Evolutionary conservation across 2,329 filamentous ascomycete species (phyloP), one percentile per base, ranked within the genome.

Genomic region (Diaporthe longicolla): DNA sequence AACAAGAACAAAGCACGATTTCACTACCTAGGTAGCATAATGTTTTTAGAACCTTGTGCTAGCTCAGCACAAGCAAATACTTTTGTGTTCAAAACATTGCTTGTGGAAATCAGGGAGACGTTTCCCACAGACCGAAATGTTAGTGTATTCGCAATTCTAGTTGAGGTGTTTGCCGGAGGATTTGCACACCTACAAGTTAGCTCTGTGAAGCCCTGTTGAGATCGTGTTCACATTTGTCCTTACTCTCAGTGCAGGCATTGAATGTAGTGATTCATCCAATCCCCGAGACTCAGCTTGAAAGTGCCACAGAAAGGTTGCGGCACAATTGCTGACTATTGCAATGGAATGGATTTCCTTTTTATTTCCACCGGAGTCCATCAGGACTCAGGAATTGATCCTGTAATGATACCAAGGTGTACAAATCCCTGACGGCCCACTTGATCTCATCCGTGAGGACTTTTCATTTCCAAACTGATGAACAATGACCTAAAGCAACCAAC

Each of bases 401-500:
- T 21, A 15, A 26, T 26, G 13, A 29, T 10, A 26, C 13, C n/a
- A 43, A 15, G 35, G n/a, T 13, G 11, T 40, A 7, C 21, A n/a
- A 45, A 10, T 6, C 19, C 17, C 29, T 48, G 9, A 2, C 15
- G 17, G 24, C 21, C 32, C 26, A 43, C 40, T 11, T 7, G 9
- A 52, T 26, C 37, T 15, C 8, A 54, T 29, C 37, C 32, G 26
- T 43, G n/a, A n/a, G 29, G 45, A 63, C 57, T 43, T 45, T 24
- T 45, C 40, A 55, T 10, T 35, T 55, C 57, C 57, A 32, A 29
- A 48, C 48, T 54, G 57, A 63, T 63, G 57, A 50, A 21, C 61
- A 74, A 72, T 70, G 48, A 70, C 24, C 37, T 11, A 71, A 71
- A 54, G 32, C 70, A 75, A 40, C 71, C 71, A 48, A 71, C 71